Base-by-base conservation (phyloP, 257 asterid genomes). In the Plantago elongata region DNA sequence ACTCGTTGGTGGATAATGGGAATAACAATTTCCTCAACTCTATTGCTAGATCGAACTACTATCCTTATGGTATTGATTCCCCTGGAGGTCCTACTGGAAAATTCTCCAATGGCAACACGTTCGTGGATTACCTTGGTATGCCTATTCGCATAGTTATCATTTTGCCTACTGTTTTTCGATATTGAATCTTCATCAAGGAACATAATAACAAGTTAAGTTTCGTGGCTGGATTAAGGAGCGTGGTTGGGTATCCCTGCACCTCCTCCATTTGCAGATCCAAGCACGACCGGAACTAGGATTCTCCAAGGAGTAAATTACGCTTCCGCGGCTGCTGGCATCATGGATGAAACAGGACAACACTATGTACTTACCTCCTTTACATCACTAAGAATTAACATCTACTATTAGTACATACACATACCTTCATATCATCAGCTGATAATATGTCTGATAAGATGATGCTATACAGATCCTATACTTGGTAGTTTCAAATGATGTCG, bases 271-370 rank as follows among this genome's bases (percentile, higher is more conserved):
- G 87, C 95, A 17, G 87, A 79, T 70, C 95, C 93, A n/a, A 34
- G 75, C 66, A 86, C 98, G 5, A 66, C 68, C 0, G 97, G 95
- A 11, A 9, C 70, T 8, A 78, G 81, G 71, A 77, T 89, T 57
- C 69, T 91, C 0, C 81, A 87, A 3, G 98, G 98, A 65, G 88
- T 81, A 58, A 91, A 91, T 56, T 91, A 86, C 56, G 98, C 98
- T 65, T 92, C 98, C 1, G 98, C 98, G 3, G 97, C 97, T 42
- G 97, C 81, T 16, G 98, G 98, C 65, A 92, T 92, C 80, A 81
- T 92, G 14, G 97, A 92, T 18, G 95, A 88, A 72, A 70, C 86
- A 3, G 98, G 95, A 64, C 84, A 69, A 57, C 94, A 92, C 78
- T 92, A 82, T 29, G 97, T 90, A 75, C 22, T n/a, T 18, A 29